Evolutionary conservation across 2,329 filamentous ascomycete genomes (phyloP).

Genomic region (Diatrype stigma): DNA sequence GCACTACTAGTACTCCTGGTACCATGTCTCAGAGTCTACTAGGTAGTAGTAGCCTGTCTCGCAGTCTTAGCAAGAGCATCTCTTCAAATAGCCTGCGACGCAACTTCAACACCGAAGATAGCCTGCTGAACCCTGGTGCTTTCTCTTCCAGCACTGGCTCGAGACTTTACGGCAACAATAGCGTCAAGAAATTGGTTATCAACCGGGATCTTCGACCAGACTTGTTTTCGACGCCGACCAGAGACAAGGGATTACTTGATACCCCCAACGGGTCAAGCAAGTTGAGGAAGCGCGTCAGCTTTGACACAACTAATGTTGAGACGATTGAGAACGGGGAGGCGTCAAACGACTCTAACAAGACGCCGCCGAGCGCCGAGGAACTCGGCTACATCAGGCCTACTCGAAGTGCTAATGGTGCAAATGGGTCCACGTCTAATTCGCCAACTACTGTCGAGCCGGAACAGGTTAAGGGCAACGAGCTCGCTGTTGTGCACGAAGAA

Average conservation of each 20-base stretch:
- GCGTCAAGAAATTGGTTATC: constrained; percentile 87
- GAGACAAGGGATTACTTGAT: constrained; percentile 42
- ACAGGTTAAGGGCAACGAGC: constrained; percentile 68
- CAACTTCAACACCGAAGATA: constrained; percentile 77
- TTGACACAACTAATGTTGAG: constrained; percentile 64
- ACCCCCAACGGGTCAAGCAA: constrained; percentile 44
- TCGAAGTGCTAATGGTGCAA: constrained; percentile 33
- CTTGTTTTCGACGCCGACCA: constrained; percentile 58
- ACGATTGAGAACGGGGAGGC: constrained; percentile 37
- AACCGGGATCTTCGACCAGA: constrained; percentile 80
- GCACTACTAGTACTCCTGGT: constrained; percentile 65
- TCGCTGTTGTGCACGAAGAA: constrained; percentile 76
- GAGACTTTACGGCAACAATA: constrained; percentile 63
- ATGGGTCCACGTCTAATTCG: constrained; percentile 36
- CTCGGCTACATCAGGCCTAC: constrained; percentile 56
- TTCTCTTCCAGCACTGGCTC: constrained; percentile 67
- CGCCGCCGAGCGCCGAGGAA: constrained; percentile 51
- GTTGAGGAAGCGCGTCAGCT: constrained; percentile 84
- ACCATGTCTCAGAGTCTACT: constrained; percentile 63
- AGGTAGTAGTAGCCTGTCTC: constrained; percentile 63
- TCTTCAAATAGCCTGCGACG: constrained; percentile 83
- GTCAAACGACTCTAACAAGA: constrained; percentile 41
- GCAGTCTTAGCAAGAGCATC: constrained; percentile 78
- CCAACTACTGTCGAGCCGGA: constrained; percentile 59
- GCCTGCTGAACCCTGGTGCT: constrained; percentile 78